Conservation (phyloP, 176 grass and related monocot species). For the Dendrocalamus sinicus region DNA sequence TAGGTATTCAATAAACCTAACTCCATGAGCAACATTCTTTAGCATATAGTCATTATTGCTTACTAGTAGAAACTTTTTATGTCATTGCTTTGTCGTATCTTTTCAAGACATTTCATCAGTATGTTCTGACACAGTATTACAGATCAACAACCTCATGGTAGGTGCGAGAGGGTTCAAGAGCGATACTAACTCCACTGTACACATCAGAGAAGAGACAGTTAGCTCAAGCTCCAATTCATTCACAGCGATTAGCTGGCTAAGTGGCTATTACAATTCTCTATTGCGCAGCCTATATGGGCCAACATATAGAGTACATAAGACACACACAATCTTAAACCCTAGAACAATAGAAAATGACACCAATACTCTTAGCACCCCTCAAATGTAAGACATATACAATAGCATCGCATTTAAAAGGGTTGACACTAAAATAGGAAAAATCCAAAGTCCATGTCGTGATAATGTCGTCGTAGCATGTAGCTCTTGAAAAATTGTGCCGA, state of each 20-base stretch:
- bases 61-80: background rate
- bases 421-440: too few species aligned
- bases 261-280: background rate
- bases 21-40: constrained; percentile 29
- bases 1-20: constrained; percentile 31
- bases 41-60: constrained; percentile 10
- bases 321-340: too few species aligned
- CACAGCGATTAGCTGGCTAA: background rate
- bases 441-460: too few species aligned
- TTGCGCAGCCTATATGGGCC: too few species aligned
- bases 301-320: too few species aligned
- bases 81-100: constrained; percentile 19
- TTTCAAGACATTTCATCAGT: constrained; percentile 25
- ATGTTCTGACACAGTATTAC: constrained; percentile 10
- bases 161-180: background rate
- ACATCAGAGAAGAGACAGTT: constrained; percentile 9
- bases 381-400: too few species aligned
- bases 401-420: too few species aligned
- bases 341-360: too few species aligned
- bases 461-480: too few species aligned
- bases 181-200: constrained; percentile 13
- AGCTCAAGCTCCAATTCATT: background rate
- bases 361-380: too few species aligned
- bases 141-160: constrained; percentile 44
- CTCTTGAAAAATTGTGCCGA: too few species aligned